Conservation (phyloP, 306 rosid species). For the Luffa acutangula region DNA sequence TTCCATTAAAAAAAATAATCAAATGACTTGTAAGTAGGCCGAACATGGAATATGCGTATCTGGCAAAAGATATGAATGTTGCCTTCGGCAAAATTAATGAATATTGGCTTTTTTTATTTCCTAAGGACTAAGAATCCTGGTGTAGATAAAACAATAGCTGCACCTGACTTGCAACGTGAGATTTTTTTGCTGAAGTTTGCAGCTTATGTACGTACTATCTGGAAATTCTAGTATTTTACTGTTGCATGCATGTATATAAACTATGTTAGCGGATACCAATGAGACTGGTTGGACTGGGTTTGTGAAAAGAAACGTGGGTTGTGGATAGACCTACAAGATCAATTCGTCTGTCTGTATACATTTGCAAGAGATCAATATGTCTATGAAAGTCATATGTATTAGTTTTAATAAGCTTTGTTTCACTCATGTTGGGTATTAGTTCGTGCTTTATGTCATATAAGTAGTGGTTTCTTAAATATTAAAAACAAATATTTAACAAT, state of each 20-base stretch:
- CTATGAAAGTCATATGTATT: neutral
- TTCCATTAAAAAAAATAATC: neutral
- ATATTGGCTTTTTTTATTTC: neutral
- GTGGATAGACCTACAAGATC: neutral
- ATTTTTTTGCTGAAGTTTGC: neutral
- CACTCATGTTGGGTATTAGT: neutral
- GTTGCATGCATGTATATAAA: neutral
- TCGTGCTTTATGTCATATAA: neutral
- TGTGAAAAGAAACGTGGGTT: neutral
- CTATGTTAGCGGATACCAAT: neutral
- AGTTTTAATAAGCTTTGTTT: neutral
- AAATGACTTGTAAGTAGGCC: neutral
- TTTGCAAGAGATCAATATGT: neutral
- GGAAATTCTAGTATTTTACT: neutral
- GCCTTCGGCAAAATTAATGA: neutral
- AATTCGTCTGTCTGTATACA: neutral
- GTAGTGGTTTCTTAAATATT: neutral
- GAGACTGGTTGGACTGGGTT: neutral
- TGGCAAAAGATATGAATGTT: neutral
- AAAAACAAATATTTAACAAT: slow-evolving; percentile 1
- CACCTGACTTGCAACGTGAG: neutral
- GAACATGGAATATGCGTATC: neutral
- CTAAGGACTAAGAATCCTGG: neutral
- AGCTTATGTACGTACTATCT: neutral
- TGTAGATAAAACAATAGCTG: neutral